Conservation (phyloP, 805 yeast species). For the Cyberlindnera xishuangbannaensis region DNA sequence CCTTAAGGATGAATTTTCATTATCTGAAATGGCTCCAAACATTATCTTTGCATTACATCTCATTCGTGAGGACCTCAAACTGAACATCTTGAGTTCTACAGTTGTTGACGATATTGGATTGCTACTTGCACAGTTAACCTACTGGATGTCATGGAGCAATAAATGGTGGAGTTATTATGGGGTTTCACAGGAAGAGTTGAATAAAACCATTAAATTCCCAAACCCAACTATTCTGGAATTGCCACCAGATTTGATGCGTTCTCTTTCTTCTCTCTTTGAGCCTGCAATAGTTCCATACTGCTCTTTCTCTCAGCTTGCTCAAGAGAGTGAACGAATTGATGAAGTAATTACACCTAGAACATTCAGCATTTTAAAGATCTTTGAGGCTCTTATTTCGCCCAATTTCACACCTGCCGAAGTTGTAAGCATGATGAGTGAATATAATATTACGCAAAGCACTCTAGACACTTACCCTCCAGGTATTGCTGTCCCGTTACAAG, state of each 20-base stretch:
- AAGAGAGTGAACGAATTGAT: conserved; percentile 56
- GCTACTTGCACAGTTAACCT: conserved; percentile 54
- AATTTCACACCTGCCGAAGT: conserved; percentile 47
- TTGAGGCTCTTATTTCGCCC: conserved; percentile 55
- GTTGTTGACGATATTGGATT: conserved; percentile 39
- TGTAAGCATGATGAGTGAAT: conserved; percentile 55
- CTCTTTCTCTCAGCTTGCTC: conserved; percentile 62
- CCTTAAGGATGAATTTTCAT: conserved; percentile 27
- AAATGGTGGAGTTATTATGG: conserved; percentile 57
- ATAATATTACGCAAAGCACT: conserved; percentile 42
- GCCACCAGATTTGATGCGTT: conserved; percentile 57
- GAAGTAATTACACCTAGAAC: conserved; percentile 62
- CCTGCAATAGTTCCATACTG: conserved; percentile 45
- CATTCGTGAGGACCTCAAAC: conserved; percentile 64
- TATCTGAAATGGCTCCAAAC: conserved; percentile 54
- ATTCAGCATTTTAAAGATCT: conserved; percentile 48
- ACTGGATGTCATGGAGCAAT: conserved; percentile 72
- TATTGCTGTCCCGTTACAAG: conserved; percentile 59
- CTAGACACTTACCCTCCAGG: conserved; percentile 75
- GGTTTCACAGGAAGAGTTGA: conserved; percentile 30
- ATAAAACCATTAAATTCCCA: conserved; percentile 34
- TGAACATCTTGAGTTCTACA: conserved; percentile 42
- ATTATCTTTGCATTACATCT: conserved; percentile 67
- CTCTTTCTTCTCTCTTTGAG: conserved; percentile 47
- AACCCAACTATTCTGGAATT: conserved; percentile 31